Conservation (phyloP, 2,329 filamentous ascomycete species). For the Myriangium duriaei region DNA sequence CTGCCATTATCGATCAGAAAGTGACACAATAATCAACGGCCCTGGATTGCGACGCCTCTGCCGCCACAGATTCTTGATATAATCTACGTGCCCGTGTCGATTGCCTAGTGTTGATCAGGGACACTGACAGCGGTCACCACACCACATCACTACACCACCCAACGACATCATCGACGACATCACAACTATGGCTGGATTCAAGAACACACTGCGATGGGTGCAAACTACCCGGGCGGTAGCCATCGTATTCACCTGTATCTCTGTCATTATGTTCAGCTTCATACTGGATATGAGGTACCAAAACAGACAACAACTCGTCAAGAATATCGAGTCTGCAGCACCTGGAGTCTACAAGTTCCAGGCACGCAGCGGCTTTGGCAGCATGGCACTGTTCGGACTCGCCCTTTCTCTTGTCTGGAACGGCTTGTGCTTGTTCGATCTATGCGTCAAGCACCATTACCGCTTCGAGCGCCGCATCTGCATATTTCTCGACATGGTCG, state of each 20-base stretch:
- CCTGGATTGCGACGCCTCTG: conserved; percentile 4
- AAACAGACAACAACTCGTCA: conserved; percentile 4
- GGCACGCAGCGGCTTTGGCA: conserved; percentile 6
- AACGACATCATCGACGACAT: background rate
- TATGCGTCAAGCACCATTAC: conserved; percentile 9
- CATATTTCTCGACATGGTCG: conserved; percentile 15
- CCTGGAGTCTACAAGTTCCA: conserved; percentile 4
- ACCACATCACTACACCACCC: background rate
- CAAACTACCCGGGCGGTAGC: conserved; percentile 7
- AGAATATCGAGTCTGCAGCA: conserved; percentile 1
- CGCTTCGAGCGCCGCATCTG: conserved; percentile 10
- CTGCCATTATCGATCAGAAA: conserved; percentile 10
- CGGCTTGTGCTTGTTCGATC: conserved; percentile 8
- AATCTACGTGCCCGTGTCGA: conserved; percentile 1
- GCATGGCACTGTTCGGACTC: conserved; percentile 8
- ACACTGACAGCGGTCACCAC: conserved; percentile 3
- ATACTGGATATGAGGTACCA: conserved; percentile 7
- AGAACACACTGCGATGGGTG: conserved; percentile 8
- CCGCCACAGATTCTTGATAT: conserved; percentile 7
- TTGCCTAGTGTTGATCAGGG: conserved; percentile 5
- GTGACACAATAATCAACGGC: conserved; percentile 9
- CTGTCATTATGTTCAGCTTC: conserved; percentile 9
- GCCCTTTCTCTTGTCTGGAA: conserved; percentile 8
- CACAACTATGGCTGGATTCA: conserved; percentile 7
- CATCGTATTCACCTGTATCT: conserved; percentile 6